Conservation (phyloP, 2,329 filamentous ascomycete genomes). For the Scedosporium dehoogii region DNA sequence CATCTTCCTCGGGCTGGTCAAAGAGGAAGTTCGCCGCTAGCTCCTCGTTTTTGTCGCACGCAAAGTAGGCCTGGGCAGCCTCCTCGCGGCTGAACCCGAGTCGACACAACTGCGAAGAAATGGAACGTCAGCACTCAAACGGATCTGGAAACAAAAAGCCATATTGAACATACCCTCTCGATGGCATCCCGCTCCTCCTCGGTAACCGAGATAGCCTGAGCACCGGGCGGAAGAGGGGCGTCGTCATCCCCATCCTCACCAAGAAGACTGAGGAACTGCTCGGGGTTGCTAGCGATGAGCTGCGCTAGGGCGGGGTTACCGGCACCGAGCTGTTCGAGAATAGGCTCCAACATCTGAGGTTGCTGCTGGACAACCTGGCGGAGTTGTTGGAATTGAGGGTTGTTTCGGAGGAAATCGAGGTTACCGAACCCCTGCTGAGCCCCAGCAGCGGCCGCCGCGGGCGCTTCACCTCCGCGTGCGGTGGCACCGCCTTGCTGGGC, state of each 20-base stretch:
- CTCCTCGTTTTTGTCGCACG: conserved; percentile 99
- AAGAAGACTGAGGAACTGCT: conserved; percentile 84
- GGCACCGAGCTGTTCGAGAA: conserved; percentile 87
- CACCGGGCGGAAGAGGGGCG: conserved; percentile 74
- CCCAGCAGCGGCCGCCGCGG: conserved; percentile 36
- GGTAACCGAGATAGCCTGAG: conserved; percentile 82
- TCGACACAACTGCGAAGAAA: conserved; percentile 59
- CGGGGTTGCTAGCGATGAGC: conserved; percentile 82
- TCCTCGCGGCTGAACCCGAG: conserved; percentile 88
- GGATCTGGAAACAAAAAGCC: neutral
- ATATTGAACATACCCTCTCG: conserved; percentile 56
- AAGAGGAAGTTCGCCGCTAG: conserved; percentile 97
- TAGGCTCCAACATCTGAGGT: conserved; percentile 96
- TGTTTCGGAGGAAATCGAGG: conserved; percentile 88
- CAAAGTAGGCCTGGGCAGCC: conserved; percentile 97
- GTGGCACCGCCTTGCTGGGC: conserved; percentile 51
- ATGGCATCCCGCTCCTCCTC: conserved; percentile 96
- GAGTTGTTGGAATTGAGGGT: conserved; percentile 95
- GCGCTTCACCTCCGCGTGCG: conserved; percentile 32
- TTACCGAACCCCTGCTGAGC: conserved; percentile 53
- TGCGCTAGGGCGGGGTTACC: conserved; percentile 92
- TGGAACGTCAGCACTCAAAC: neutral
- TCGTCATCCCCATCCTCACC: conserved; percentile 83
- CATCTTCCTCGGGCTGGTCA: conserved; percentile 85
- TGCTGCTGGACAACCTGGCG: conserved; percentile 96